Evolutionary conservation across 495 filamentous ascomycete species (phyloP), one percentile per base, ranked within the genome.

Genomic region (Penicillium turbatum): DNA sequence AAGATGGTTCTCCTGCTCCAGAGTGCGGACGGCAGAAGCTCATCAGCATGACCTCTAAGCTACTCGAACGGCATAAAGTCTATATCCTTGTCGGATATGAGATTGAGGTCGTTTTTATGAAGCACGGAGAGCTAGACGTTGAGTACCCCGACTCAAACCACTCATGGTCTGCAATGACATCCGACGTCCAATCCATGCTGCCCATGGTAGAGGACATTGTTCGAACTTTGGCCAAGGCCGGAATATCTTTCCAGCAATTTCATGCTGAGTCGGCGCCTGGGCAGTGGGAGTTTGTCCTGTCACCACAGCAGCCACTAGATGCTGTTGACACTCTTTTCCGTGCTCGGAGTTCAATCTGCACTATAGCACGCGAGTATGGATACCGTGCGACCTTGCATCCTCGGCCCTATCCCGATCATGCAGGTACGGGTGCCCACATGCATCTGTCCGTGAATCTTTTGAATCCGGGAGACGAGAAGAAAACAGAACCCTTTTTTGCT

Each of bases 231-330:
- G 74, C 71, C 4, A 63, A 67, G 3, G 77, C 83, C 47, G 86
- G 81, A 12, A 88, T 96, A 49, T 61, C 80, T 6, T 70, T 91
- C 15, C 76, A 87, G 44, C 83, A 90, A 64, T 86, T 90, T 64
- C 91, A 96, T 64, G 68, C 91, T 16, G 91, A 95, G 62, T 81
- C 78, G 48, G 80, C 85, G 0, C 75, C 79, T 0, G 88, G 88
- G 8, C 91, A 95, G 59, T 95, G 85, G 64, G 91, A 95, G 64
- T 87, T 95, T 56, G 75, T 90, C 13, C 82, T 92, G 0, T 78
- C 83, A 0, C 83, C 88, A 0, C 71, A 75, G 0, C 65, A 80
- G 0, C 86, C 90, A 0, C 66, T 93, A 3, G 66, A 75, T 5
- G 88, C 89, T 0, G 81, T 89, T 38, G 90, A 95, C 69, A 78